phyloP scores from a whole-genome alignment of 2,329 filamentous ascomycete species.

The Claviceps sp. region DNA sequence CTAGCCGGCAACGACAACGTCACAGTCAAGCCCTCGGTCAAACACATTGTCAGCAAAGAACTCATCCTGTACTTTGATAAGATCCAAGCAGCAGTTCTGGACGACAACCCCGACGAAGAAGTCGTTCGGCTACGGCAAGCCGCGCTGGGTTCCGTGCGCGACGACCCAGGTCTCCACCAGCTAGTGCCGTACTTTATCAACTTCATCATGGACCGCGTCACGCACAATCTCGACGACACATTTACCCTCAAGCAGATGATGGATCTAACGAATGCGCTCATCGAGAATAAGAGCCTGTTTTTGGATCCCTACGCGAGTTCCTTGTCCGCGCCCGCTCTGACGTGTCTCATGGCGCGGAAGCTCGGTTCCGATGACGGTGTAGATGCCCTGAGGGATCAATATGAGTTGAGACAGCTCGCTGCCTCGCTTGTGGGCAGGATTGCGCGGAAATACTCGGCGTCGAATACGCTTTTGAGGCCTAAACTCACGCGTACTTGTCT shows the following conservation, averaged over 20 bases:
- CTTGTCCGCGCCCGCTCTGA: slow-evolving; percentile 77
- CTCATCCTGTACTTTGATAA: slow-evolving; percentile 95
- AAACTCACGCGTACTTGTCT: slow-evolving; percentile 87
- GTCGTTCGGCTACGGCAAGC: slow-evolving; percentile 61
- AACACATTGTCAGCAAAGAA: slow-evolving; percentile 92
- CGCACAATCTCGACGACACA: slow-evolving; percentile 79
- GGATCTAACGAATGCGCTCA: slow-evolving; percentile 72
- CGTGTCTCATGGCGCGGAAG: slow-evolving; percentile 69
- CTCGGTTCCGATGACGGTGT: slow-evolving; percentile 47
- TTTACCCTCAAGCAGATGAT: slow-evolving; percentile 88
- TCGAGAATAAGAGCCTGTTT: slow-evolving; percentile 72
- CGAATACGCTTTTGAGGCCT: slow-evolving; percentile 70
- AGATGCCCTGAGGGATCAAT: slow-evolving; percentile 48
- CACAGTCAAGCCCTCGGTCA: slow-evolving; percentile 77
- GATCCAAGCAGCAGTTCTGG: slow-evolving; percentile 75
- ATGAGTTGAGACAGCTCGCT: slow-evolving; percentile 70
- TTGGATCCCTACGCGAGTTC: slow-evolving; percentile 46
- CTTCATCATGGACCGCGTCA: slow-evolving; percentile 91
- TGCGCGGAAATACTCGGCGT: slow-evolving; percentile 65
- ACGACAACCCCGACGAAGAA: slow-evolving; percentile 74
- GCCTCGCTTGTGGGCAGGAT: slow-evolving; percentile 71
- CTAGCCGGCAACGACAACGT: slow-evolving; percentile 76
- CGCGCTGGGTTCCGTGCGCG: slow-evolving; percentile 70
- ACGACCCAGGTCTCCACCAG: slow-evolving; percentile 88
- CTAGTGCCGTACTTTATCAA: slow-evolving; percentile 93